Conservation (phyloP, 176 grass and related monocot genomes). For the Triticum monococcum region DNA sequence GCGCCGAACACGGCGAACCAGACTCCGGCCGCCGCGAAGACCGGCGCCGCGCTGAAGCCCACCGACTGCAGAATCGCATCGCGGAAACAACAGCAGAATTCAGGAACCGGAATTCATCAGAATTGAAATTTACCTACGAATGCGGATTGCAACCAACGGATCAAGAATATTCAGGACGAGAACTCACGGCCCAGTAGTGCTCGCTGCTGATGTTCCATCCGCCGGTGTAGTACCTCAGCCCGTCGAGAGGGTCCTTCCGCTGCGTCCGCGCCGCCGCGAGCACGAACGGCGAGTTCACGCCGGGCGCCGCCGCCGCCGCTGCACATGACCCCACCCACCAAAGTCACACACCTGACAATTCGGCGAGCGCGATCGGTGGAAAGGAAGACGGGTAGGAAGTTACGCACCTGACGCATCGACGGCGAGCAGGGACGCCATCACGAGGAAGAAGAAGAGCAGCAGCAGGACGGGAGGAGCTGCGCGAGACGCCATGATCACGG, state of each 20-base stretch:
- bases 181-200: conserved; percentile 79
- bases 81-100: not conserved
- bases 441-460: not conserved
- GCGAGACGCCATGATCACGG: not conserved
- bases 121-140: not conserved
- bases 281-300: conserved; percentile 45
- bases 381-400: not conserved
- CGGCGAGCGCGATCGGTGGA: not conserved
- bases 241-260: conserved; percentile 74
- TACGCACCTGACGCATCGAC: conserved; percentile 9
- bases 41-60: conserved; percentile 63
- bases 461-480: not conserved
- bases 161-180: not conserved
- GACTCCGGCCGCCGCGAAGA: conserved; percentile 51
- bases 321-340: not conserved
- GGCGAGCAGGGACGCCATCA: not conserved
- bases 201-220: conserved; percentile 92
- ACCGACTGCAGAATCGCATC: conserved; percentile 51
- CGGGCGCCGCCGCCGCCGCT: not conserved
- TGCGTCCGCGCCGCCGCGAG: conserved; percentile 69
- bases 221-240: conserved; percentile 57
- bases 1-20: conserved; percentile 75
- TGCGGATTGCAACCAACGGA: not conserved
- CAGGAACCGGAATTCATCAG: not conserved
- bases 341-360: not conserved